These are phyloP conservation scores for Annulohypoxylon bovei DNA, from an alignment of 495 filamentous ascomycete species.

Conservation along the genomic window DNA sequence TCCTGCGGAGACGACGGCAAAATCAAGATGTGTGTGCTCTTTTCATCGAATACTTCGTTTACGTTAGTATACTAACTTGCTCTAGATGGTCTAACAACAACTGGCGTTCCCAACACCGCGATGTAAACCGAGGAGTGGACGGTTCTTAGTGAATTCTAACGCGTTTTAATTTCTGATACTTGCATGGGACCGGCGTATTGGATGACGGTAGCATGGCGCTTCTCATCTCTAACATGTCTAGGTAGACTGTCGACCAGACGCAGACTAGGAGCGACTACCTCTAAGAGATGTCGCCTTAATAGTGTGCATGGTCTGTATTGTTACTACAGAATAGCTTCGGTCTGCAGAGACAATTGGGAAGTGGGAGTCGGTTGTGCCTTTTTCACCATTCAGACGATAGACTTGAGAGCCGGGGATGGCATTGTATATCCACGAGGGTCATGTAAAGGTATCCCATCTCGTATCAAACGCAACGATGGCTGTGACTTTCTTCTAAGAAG, in stretches of 20 bases:
- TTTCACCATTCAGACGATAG: conserved; percentile 26
- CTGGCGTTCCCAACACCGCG: conserved; percentile 23
- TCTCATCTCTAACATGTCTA: conserved; percentile 16
- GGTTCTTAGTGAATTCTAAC: conserved; percentile 11
- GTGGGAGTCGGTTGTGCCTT: conserved; percentile 9
- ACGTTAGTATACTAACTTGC: conserved; percentile 15
- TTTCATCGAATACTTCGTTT: not conserved
- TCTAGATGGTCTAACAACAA: conserved; percentile 48
- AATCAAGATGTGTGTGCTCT: conserved; percentile 79
- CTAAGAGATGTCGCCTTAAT: not conserved
- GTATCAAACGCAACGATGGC: conserved; percentile 4
- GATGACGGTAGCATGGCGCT: conserved; percentile 35
- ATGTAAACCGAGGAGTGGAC: conserved; percentile 20
- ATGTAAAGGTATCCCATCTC: conserved; percentile 29
- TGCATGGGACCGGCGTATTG: conserved; percentile 45
- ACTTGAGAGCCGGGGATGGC: conserved; percentile 21
- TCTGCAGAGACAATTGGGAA: conserved; percentile 11
- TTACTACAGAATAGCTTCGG: conserved; percentile 19
- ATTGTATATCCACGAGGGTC: conserved; percentile 36
- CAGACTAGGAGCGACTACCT: not conserved
- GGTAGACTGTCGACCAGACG: conserved; percentile 4
- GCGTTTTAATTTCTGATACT: conserved; percentile 32
- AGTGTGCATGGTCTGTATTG: conserved; percentile 24
- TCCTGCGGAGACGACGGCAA: conserved; percentile 88
- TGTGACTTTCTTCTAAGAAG: conserved; percentile 1